Evolutionary conservation across 257 asterid genomes (phyloP), one percentile per base, ranked within the genome.

Genomic region (Thymus mandschuricus): DNA sequence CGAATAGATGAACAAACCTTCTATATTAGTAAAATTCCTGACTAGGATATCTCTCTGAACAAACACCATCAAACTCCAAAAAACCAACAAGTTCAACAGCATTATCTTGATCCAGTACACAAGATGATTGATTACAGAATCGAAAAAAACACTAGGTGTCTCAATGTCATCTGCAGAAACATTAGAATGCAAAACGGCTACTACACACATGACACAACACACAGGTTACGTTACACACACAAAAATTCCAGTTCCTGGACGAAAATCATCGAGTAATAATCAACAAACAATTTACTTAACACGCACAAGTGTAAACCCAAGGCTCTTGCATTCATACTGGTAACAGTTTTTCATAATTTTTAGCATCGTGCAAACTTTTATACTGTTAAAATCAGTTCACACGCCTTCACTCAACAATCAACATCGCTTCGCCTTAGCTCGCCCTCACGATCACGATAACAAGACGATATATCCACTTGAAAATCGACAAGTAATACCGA

Each of bases 351-450:
- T 21, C 21, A 21, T 21, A 21, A 21, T 21, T 21, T 21, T 21
- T 21, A 21, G 21, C 21, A 21, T 21, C 21, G 21, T 64, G 64
- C 68, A 58, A 55, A 28, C 28, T 30, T 21, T 21, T 10, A 60
- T 50, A 71, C 55, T 41, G 38, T 27, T n/a, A 56, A 44, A 76
- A 64, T 6, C 35, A 76, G 51, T 70, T 44, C 44, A 50, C 50
- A 21, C 60, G 50, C 43, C 59, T 15, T 56, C 62, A 54, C 31
- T 49, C 68, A 62, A 73, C 31, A 45, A 68, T 56, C n/a, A 45
- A 40, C 21, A 63, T 5, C 46, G 31, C 41, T 49, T 31, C 58
- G 33, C 60, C 60, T 70, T 63, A 33, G 52, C 35, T 67, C 31
- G 51, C 49, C 43, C 31, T 52, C 75, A 33, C 35, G 44, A 56